These are phyloP conservation scores for Penicillium digitatum DNA, from an alignment of 2,329 filamentous ascomycete species.

Conservation along the genomic window DNA sequence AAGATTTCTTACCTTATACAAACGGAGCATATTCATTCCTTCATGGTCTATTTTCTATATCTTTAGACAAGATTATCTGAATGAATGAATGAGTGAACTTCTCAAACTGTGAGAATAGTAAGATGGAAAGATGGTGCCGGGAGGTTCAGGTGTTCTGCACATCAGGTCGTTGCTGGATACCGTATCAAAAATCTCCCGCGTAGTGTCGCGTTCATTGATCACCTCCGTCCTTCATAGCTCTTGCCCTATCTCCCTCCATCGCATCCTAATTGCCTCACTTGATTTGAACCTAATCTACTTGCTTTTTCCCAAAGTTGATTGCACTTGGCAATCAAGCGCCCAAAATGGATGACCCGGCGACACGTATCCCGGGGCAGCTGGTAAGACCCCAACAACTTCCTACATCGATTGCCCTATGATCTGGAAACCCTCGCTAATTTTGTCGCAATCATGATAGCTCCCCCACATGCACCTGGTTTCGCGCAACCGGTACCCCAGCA, in stretches of 20 bases:
- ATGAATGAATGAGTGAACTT: neutral
- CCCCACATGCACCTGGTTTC: conserved; percentile 89
- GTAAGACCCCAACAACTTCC: conserved; percentile 31
- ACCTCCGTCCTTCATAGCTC: neutral
- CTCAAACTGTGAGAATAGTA: neutral
- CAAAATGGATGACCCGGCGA: conserved; percentile 47
- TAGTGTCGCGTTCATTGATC: conserved; percentile 23
- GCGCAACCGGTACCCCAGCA: conserved; percentile 71
- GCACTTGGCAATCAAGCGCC: conserved; percentile 16
- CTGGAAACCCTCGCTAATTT: conserved; percentile 9
- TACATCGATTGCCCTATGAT: neutral
- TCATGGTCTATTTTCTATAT: too few relatives aligned
- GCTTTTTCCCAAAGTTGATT: neutral
- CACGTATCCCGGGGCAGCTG: conserved; percentile 45
- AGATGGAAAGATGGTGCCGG: conserved; percentile 9
- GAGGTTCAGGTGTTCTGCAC: conserved; percentile 22
- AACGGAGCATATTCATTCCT: neutral
- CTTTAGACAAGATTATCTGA: too few relatives aligned
- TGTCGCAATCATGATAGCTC: conserved; percentile 52
- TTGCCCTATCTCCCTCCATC: neutral
- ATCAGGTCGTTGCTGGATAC: conserved; percentile 7
- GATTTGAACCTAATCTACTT: neutral
- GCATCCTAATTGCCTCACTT: conserved; percentile 15
- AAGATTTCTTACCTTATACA: too few relatives aligned
- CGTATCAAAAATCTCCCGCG: conserved; percentile 37